These are phyloP conservation scores for Paraleonurus japonicus DNA, from an alignment of 257 asterid genomes.

Conservation along the genomic window DNA sequence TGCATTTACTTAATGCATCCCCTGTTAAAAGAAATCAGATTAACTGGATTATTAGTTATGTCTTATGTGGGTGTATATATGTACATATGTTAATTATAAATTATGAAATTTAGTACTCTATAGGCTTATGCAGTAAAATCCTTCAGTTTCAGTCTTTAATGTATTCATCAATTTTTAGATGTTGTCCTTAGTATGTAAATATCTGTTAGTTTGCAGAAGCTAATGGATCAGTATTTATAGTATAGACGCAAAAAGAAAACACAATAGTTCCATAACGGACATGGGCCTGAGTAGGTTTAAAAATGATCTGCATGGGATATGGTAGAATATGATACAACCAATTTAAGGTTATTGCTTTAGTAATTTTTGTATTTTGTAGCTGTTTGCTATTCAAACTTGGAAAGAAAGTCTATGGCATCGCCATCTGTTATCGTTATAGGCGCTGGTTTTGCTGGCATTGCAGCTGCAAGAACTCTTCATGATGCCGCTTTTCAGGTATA, in stretches of 20 bases:
- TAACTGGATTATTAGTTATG: not conserved
- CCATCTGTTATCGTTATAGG: slow-evolving; percentile 91
- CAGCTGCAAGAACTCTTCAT: slow-evolving; percentile 86
- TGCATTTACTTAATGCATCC: not conserved
- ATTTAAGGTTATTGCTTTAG: not conserved
- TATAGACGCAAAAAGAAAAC: not conserved
- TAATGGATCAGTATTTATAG: not conserved
- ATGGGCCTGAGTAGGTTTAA: not conserved
- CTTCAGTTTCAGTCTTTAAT: slow-evolving; percentile 1
- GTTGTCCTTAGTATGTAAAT: not conserved
- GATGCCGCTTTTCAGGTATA: slow-evolving; percentile 85
- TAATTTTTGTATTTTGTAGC: slow-evolving; percentile 28
- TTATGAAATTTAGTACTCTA: not conserved
- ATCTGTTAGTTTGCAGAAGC: not conserved
- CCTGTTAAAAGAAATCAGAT: not conserved
- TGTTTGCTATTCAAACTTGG: slow-evolving; percentile 52
- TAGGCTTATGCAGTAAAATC: not conserved
- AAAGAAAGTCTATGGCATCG: slow-evolving; percentile 46
- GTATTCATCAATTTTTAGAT: not conserved
- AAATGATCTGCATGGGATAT: not conserved
- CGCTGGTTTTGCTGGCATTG: slow-evolving; percentile 86
- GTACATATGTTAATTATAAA: not conserved
- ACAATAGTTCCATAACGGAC: not conserved
- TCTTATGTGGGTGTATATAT: not conserved
- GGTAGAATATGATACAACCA: not conserved